These are phyloP conservation scores for Trichosporon sp. DNA, from an alignment of 1,284 basidiomycete genomes.

Conservation along the genomic window DNA sequence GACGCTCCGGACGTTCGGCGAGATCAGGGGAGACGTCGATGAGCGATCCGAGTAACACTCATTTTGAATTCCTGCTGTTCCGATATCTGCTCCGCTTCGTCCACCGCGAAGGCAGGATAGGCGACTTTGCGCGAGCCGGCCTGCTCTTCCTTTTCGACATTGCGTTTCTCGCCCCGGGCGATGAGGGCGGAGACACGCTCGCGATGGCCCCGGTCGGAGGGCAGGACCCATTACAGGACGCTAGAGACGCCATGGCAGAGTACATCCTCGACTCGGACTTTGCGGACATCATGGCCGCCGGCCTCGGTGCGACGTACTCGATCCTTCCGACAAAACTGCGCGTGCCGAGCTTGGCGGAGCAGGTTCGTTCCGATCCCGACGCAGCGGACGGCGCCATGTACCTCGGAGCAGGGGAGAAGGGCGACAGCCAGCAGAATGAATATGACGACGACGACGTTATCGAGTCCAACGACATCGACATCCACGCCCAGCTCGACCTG, in stretches of 20 bases:
- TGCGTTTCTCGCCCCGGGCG: conserved; percentile 66
- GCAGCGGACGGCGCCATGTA: conserved; percentile 60
- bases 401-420: conserved; percentile 36
- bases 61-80: conserved; percentile 92
- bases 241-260: conserved; percentile 80
- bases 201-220: conserved; percentile 39
- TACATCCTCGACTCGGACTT: conserved; percentile 96
- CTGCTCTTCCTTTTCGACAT: conserved; percentile 91
- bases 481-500: conserved; percentile 78
- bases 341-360: conserved; percentile 60
- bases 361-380: conserved; percentile 60
- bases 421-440: conserved; percentile 41
- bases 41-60: conserved; percentile 28
- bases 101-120: conserved; percentile 89
- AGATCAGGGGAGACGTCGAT: conserved; percentile 63
- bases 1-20: conserved; percentile 30
- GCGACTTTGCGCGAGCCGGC: conserved; percentile 90
- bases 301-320: conserved; percentile 90
- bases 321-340: conserved; percentile 75
- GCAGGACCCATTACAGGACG: conserved; percentile 73
- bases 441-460: conserved; percentile 61
- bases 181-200: conserved; percentile 44
- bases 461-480: conserved; percentile 70
- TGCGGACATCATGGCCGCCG: conserved; percentile 91
- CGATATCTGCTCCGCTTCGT: conserved; percentile 94